These are phyloP conservation scores for Epipyxis sp. DNA, from an alignment of 108 stramenopile species.

Conservation along the genomic window DNA sequence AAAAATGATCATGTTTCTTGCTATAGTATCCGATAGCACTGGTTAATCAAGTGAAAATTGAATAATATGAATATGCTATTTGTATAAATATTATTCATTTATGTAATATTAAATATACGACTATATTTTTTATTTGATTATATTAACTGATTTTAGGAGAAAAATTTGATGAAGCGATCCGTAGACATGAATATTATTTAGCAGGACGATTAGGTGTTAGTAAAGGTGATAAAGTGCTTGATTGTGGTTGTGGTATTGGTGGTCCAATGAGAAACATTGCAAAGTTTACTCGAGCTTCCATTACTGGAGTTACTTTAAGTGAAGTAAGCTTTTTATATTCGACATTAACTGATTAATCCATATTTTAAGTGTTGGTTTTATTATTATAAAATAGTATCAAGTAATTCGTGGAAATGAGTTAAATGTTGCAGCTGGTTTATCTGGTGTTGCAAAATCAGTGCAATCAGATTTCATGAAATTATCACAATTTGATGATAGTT, in stretches of 20 bases:
- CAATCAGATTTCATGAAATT: slow-evolving; percentile 84
- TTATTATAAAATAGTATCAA: slow-evolving; percentile 9
- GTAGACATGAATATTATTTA: slow-evolving; percentile 59
- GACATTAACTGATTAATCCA: no score
- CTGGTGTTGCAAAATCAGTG: slow-evolving; percentile 35
- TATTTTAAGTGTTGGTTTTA: background rate
- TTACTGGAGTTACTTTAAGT: slow-evolving; percentile 77
- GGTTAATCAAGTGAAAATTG: no score
- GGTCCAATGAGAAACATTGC: slow-evolving; percentile 58
- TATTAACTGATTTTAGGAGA: no score
- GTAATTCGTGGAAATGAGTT: slow-evolving; percentile 79
- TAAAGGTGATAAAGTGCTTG: slow-evolving; percentile 47
- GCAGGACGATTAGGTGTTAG: slow-evolving; percentile 49
- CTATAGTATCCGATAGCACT: no score
- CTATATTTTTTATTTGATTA: no score
- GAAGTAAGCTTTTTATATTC: no score
- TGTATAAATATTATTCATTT: no score
- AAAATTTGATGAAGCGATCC: slow-evolving; percentile 47
- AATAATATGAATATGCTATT: no score
- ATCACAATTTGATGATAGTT: slow-evolving; percentile 64
- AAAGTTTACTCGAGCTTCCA: slow-evolving; percentile 46
- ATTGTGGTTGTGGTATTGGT: slow-evolving; percentile 58
- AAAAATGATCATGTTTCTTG: no score
- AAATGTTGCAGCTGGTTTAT: slow-evolving; percentile 45
- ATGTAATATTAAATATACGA: no score